These are phyloP conservation scores for Hypoxylon sp. DNA, from an alignment of 2,329 filamentous ascomycete genomes.

Conservation along the genomic window DNA sequence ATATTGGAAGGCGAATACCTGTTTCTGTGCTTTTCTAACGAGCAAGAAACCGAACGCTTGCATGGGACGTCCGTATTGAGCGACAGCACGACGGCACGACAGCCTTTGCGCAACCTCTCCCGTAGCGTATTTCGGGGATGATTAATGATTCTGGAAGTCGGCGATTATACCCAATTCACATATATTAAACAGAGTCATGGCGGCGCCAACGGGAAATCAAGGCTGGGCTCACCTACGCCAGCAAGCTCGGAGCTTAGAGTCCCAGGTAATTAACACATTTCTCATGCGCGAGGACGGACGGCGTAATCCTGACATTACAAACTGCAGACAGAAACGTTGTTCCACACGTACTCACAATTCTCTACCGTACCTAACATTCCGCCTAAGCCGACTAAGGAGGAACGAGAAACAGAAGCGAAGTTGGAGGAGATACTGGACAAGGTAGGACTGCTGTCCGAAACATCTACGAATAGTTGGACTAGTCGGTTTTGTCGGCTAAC, in stretches of 20 bases:
- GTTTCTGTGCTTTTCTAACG: background rate
- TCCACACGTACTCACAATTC: constrained; percentile 92
- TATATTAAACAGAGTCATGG: constrained; percentile 56
- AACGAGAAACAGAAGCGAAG: constrained; percentile 81
- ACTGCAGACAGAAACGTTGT: constrained; percentile 81
- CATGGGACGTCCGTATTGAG: constrained; percentile 24
- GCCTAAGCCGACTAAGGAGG: constrained; percentile 86
- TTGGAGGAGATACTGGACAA: constrained; percentile 87
- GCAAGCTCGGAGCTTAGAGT: constrained; percentile 88
- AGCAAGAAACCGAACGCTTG: constrained; percentile 11
- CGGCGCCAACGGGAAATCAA: constrained; percentile 65
- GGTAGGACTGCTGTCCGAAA: constrained; percentile 59
- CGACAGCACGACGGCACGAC: constrained; percentile 20
- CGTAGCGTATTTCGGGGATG: constrained; percentile 24
- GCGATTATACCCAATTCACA: constrained; percentile 22
- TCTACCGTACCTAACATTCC: constrained; percentile 83
- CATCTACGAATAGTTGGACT: background rate
- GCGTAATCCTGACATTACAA: constrained; percentile 14
- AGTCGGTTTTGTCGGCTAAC: constrained; percentile 34
- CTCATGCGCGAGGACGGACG: background rate
- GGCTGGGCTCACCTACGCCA: constrained; percentile 96
- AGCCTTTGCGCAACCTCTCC: constrained; percentile 21
- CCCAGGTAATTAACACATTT: constrained; percentile 72
- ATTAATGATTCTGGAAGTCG: constrained; percentile 8
- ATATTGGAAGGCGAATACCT: constrained; percentile 5